These are phyloP conservation scores for Firmiana major DNA, from an alignment of 345 rosid species.

Conservation along the genomic window DNA sequence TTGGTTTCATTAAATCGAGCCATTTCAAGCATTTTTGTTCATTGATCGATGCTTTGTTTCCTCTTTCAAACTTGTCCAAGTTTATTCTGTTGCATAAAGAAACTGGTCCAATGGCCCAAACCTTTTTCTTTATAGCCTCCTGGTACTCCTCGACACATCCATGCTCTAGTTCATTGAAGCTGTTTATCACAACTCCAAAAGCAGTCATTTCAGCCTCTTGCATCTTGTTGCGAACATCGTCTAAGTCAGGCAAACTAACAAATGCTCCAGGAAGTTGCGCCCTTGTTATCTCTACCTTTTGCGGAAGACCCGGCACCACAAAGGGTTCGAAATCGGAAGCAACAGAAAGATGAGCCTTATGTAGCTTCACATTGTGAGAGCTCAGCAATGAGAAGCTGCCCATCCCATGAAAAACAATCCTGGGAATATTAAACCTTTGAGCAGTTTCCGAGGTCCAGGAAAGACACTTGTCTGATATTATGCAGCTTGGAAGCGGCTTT, in stretches of 20 bases:
- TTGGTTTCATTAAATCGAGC: slow-evolving; percentile 47
- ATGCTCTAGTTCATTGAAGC: slow-evolving; percentile 55
- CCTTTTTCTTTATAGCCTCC: slow-evolving; percentile 42
- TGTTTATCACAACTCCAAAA: slow-evolving; percentile 62
- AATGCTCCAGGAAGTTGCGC: slow-evolving; percentile 62
- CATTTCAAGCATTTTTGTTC: slow-evolving; percentile 43
- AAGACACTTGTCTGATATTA: slow-evolving; percentile 66
- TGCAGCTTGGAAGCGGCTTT: slow-evolving; percentile 56
- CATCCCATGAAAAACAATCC: slow-evolving; percentile 82
- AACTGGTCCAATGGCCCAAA: slow-evolving; percentile 88
- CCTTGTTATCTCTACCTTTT: slow-evolving; percentile 38
- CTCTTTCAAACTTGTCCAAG: slow-evolving; percentile 58
- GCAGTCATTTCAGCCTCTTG: slow-evolving; percentile 56
- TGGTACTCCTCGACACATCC: slow-evolving; percentile 43
- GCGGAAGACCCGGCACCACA: slow-evolving; percentile 49
- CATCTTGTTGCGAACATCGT: slow-evolving; percentile 57
- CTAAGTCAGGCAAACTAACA: slow-evolving; percentile 41
- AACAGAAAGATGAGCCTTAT: slow-evolving; percentile 35
- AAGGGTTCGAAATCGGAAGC: slow-evolving; percentile 53
- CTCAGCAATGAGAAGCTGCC: slow-evolving; percentile 60
- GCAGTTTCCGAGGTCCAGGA: slow-evolving; percentile 64
- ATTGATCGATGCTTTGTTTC: slow-evolving; percentile 50
- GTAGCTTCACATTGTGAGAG: slow-evolving; percentile 42
- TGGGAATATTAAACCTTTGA: slow-evolving; percentile 46
- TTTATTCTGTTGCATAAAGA: slow-evolving; percentile 42